These are phyloP conservation scores for Fagus sylvatica DNA, from an alignment of 306 rosid species.

Conservation along the genomic window DNA sequence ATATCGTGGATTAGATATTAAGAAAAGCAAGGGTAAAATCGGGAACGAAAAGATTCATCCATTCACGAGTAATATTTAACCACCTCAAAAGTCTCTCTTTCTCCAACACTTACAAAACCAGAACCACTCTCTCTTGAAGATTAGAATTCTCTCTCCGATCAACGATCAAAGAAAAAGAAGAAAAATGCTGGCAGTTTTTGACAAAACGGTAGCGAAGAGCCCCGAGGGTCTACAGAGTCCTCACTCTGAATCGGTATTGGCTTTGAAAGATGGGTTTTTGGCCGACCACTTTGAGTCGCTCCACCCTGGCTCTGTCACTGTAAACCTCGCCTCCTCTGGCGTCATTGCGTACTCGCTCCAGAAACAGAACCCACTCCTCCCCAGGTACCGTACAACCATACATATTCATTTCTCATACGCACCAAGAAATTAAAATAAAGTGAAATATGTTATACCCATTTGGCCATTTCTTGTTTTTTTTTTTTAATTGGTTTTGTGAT, in stretches of 20 bases:
- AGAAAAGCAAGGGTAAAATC: conserved; percentile 13
- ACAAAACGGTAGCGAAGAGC: conserved; percentile 80
- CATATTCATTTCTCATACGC: conserved; percentile 1
- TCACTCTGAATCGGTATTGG: conserved; percentile 53
- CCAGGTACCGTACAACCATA: conserved; percentile 48
- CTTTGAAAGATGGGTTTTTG: conserved; percentile 72
- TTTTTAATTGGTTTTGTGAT: not conserved
- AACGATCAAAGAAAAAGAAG: conserved; percentile 28
- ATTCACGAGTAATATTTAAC: conserved; percentile 11
- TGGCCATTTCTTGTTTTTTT: not conserved
- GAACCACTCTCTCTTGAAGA: not conserved
- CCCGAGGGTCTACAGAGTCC: conserved; percentile 79
- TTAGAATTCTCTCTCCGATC: not conserved
- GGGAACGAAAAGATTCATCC: conserved; percentile 6
- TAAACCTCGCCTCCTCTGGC: conserved; percentile 69
- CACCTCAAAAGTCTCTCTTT: not conserved
- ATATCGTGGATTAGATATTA: too few relatives aligned
- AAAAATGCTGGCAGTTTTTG: conserved; percentile 85
- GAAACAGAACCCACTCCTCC: conserved; percentile 76
- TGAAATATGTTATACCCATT: not conserved
- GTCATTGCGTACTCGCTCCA: conserved; percentile 60
- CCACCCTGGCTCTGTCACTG: conserved; percentile 66
- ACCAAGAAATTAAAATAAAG: not conserved
- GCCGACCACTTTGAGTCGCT: conserved; percentile 60
- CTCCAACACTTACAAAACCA: not conserved